Evolutionary conservation across 495 filamentous ascomycete species (phyloP).

Genomic region (Podospora anserina): DNA sequence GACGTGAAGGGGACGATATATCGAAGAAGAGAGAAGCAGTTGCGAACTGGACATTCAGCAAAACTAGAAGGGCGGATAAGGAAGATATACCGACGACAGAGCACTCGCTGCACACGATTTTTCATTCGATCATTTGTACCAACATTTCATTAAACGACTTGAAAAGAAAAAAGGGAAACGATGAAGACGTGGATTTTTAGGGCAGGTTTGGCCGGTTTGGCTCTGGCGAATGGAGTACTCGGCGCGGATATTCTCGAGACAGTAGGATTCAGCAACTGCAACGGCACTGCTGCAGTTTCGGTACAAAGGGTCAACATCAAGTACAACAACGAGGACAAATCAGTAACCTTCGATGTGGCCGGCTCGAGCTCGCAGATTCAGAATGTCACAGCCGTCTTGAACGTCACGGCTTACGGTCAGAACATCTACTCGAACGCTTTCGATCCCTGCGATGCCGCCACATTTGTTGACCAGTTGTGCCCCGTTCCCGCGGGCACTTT

Average conservation of each 20-base stretch:
- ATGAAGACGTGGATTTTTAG: conserved; percentile 31
- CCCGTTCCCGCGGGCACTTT: conserved; percentile 79
- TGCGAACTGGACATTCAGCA: background rate
- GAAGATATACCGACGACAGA: background rate
- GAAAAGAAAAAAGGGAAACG: background rate
- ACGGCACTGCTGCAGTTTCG: conserved; percentile 60
- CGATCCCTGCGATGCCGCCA: conserved; percentile 68
- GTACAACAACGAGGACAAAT: conserved; percentile 70
- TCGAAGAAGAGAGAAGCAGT: background rate
- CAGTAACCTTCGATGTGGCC: conserved; percentile 76
- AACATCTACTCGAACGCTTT: conserved; percentile 77
- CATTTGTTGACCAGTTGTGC: conserved; percentile 71
- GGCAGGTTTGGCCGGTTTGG: conserved; percentile 36
- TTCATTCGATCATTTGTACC: background rate
- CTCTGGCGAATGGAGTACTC: conserved; percentile 38
- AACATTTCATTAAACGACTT: background rate
- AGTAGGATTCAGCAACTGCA: conserved; percentile 72
- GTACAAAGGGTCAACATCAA: conserved; percentile 73
- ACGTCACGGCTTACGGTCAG: conserved; percentile 82
- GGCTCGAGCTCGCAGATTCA: conserved; percentile 70
- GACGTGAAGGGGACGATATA: background rate
- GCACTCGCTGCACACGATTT: background rate
- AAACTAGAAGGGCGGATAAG: background rate
- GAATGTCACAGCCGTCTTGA: conserved; percentile 76
- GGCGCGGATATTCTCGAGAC: conserved; percentile 76